Conservation (phyloP, 768 basidiomycete species). For the Lentinula sp. region DNA sequence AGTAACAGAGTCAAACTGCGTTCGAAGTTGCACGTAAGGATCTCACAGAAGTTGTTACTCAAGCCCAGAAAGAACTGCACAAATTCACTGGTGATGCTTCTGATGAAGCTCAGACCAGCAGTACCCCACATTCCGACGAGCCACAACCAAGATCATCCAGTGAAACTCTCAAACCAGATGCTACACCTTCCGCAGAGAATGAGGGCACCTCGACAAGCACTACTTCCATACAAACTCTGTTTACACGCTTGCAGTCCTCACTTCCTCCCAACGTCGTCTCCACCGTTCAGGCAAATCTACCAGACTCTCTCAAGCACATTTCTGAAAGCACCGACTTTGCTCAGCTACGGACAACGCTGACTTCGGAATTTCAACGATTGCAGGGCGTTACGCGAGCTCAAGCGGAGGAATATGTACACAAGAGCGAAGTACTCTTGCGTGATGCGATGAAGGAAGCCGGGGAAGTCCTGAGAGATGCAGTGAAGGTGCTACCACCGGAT, state of each 20-base stretch:
- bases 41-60: conserved; percentile 62
- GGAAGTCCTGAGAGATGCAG: conserved; percentile 79
- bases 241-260: conserved; percentile 66
- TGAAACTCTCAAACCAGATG: conserved; percentile 18
- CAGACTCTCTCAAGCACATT: conserved; percentile 58
- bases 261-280: conserved; percentile 71
- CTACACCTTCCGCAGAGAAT: conserved; percentile 19
- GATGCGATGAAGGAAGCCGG: conserved; percentile 77
- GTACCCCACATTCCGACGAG: conserved; percentile 9
- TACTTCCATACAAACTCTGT: conserved; percentile 37
- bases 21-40: conserved; percentile 70
- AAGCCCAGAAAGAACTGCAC: conserved; percentile 73
- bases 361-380: conserved; percentile 63
- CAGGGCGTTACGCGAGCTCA: conserved; percentile 71
- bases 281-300: conserved; percentile 61
- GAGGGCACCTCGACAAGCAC: conserved; percentile 15
- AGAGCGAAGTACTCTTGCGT: conserved; percentile 57
- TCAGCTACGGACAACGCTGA: conserved; percentile 57
- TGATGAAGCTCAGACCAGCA: conserved; percentile 8
- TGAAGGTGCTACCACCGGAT: conserved; percentile 88
- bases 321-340: conserved; percentile 62
- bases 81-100: conserved; percentile 43
- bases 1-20: conserved; percentile 57
- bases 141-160: conserved; percentile 14
- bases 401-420: conserved; percentile 81